phyloP scores from a whole-genome alignment of 2,329 filamentous ascomycete species.

The Ophiostoma quercus region DNA sequence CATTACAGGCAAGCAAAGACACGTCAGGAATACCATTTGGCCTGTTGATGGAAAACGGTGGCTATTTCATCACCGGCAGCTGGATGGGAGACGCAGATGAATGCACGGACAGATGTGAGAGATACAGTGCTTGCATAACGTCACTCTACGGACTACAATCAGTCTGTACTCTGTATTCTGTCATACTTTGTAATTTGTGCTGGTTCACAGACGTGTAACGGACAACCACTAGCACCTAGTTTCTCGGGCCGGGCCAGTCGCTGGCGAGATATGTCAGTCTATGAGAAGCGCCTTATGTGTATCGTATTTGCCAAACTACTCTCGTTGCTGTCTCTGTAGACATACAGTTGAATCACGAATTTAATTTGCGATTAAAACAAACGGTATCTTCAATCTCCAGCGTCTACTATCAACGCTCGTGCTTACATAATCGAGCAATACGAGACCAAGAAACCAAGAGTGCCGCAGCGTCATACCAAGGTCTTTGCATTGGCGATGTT shows the following conservation, averaged over 20 bases:
- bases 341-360: no score
- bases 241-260: slow-evolving; percentile 2
- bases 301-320: no score
- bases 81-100: neutral
- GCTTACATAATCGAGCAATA: neutral
- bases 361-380: no score
- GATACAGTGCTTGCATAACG: neutral
- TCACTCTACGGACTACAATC: neutral
- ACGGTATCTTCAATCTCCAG: no score
- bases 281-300: no score
- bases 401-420: neutral
- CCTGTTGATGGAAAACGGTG: no score
- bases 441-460: neutral
- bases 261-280: neutral
- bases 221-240: neutral
- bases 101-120: neutral
- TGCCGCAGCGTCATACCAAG: neutral
- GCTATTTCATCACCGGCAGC: neutral
- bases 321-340: no score
- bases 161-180: no score
- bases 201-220: neutral
- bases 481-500: neutral
- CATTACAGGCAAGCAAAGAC: no score
- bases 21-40: neutral
- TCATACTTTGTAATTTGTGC: no score